Evolutionary conservation across 2,329 filamentous ascomycete genomes (phyloP), one percentile per base, ranked within the genome.

Genomic region (Nothopassalora personata): DNA sequence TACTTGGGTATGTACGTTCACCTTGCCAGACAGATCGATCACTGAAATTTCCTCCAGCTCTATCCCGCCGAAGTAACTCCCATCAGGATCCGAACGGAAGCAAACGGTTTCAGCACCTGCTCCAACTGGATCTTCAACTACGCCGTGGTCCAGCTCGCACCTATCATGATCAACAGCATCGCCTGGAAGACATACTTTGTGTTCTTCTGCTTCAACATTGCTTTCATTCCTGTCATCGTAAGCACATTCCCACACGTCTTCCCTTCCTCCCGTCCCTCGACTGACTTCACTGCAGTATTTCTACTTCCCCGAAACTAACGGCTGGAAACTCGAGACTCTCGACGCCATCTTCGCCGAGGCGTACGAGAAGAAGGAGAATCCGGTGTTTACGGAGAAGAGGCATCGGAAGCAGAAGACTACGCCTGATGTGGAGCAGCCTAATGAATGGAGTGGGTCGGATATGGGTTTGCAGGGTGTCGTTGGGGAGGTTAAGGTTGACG

Each of bases 41-140:
- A n/a, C n/a, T n/a, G n/a, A n/a, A n/a, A n/a, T n/a, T n/a, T n/a
- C n/a, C n/a, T n/a, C n/a, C n/a, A 57, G 54, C 67, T 58, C 58
- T 72, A 71, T 30, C 67, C 68, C 5, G 69, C 70, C 10, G 68
- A 72, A 64, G 51, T 81, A 65, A 81, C 61, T 6, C 56, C 58
- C 13, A 47, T 81, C 66, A 23, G 23, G 23, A 82, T 79, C 4
- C 76, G 80, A 52, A 77, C 79, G 43, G 80, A 81, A 72, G 80
- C 80, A 36, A 81, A 81, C 64, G 79, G 80, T 1, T 71, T 81
- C 8, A 80, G 79, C 0, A 82, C 80, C 2, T 79, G 77, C 67
- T 76, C 75, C 18, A 83, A 82, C 71, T 64, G 61, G 61, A 36
- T 60, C 5, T 62, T 67, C 46, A 65, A 64, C 23, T 60, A 60